Conservation (phyloP, 768 basidiomycete species). For the Roridomyces roridus region DNA sequence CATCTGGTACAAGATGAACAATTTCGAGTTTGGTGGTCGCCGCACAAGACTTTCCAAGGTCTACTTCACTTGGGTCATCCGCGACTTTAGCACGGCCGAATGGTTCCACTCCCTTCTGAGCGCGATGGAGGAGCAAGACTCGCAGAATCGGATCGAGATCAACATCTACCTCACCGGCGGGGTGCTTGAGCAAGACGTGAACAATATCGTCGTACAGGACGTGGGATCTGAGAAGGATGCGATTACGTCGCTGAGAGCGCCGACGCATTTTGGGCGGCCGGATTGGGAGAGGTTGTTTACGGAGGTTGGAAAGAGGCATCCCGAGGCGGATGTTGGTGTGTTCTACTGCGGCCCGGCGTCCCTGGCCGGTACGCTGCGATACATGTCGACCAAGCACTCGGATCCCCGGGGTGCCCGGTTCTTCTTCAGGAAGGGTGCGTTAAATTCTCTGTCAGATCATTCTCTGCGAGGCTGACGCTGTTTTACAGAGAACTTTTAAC, state of each 20-base stretch:
- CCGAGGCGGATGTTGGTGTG: slow-evolving; percentile 89
- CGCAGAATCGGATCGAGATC: slow-evolving; percentile 86
- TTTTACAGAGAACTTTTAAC: too few species aligned
- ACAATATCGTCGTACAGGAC: slow-evolving; percentile 92
- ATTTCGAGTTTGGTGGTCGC: slow-evolving; percentile 71
- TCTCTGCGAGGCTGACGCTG: too few species aligned
- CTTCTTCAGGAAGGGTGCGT: slow-evolving; percentile 70
- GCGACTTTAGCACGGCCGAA: slow-evolving; percentile 87
- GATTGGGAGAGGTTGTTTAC: slow-evolving; percentile 82
- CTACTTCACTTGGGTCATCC: slow-evolving; percentile 96
- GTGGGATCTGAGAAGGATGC: slow-evolving; percentile 94
- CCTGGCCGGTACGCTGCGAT: slow-evolving; percentile 57
- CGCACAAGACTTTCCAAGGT: slow-evolving; percentile 89
- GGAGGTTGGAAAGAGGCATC: slow-evolving; percentile 81
- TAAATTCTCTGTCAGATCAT: too few species aligned
- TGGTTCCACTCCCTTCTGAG: slow-evolving; percentile 95
- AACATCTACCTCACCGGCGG: slow-evolving; percentile 92
- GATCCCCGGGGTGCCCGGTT: slow-evolving; percentile 60
- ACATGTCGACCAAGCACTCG: slow-evolving; percentile 68
- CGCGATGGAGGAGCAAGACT: slow-evolving; percentile 93
- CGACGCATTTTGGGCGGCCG: slow-evolving; percentile 92
- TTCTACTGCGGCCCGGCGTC: slow-evolving; percentile 71
- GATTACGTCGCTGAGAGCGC: slow-evolving; percentile 86
- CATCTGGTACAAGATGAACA: slow-evolving; percentile 97
- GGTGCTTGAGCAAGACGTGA: slow-evolving; percentile 92